Evolutionary conservation across 164 flowering plant species (phyloP), one percentile per base, ranked within the genome.

Genomic region (Macadamia integrifolia): DNA sequence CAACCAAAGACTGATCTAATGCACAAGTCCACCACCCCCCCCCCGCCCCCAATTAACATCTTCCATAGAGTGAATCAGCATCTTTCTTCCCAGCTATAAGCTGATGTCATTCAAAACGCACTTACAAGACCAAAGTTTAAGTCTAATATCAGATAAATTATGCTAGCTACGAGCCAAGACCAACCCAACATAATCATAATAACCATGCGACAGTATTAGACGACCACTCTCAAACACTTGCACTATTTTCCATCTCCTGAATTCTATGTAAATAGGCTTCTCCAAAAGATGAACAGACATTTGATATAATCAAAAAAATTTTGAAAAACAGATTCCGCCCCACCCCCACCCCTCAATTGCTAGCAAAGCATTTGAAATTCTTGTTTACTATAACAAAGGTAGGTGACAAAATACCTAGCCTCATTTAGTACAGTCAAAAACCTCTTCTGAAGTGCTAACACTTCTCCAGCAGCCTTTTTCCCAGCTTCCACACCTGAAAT

Each of bases 401-500:
- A 6, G 12, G 43, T 44, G 28, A 66, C 57, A 35, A 32, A 35
- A 35, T 72, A 94, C 98, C 93, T 94, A 73, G 98, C 97, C 65
- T 90, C 91, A 68, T 87, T 92, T 23, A 90, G 88, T 58, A 91
- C 98, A 43, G 88, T 64, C 73, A 92, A 80, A 64, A 92, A 93
- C 69, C 96, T 87, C 80, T 91, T 94, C 75, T 94, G 98, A 71
- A 91, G 96, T 74, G 96, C 96, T 62, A 94, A 77, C 55, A 92
- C 53, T 80, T 91, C 97, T 74, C 89, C 98, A 13, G 98, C 98
- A 40, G 98, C 96, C 76, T 90, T 94, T 75, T 94, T 94, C 70
- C 98, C 97, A 76, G 98, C 96, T 82, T 94, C 98, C 48, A 94
- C 98, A 75, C 98, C 98, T 94, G 69, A 69, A 63, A 62, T 60